phyloP scores from a whole-genome alignment of 495 filamentous ascomycete species.

The Pyrenula aspistea region DNA sequence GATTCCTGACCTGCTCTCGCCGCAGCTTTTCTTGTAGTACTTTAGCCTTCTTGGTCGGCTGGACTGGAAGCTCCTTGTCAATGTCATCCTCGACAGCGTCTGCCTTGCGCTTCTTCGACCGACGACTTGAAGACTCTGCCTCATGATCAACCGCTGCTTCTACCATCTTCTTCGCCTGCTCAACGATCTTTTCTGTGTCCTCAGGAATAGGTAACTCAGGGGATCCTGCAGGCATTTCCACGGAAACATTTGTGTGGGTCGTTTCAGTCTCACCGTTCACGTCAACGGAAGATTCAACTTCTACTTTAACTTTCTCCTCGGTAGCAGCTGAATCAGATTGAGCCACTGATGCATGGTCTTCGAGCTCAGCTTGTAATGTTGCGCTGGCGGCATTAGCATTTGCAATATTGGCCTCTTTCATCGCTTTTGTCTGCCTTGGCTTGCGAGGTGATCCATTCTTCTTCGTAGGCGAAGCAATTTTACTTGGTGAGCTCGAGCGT shows the following conservation, averaged over 20 bases:
- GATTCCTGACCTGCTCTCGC: constrained; percentile 70
- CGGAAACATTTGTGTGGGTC: constrained; percentile 62
- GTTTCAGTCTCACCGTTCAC: constrained; percentile 48
- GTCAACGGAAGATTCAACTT: constrained; percentile 47
- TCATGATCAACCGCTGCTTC: constrained; percentile 48
- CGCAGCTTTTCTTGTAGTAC: constrained; percentile 62
- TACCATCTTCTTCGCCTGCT: constrained; percentile 82
- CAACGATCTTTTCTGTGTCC: constrained; percentile 69
- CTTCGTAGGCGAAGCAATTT: constrained; percentile 29
- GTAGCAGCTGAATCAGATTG: constrained; percentile 15
- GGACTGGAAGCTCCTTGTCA: constrained; percentile 31
- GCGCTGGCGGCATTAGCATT: constrained; percentile 35
- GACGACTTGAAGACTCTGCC: constrained; percentile 29
- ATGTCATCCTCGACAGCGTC: constrained; percentile 53
- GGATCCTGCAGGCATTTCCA: constrained; percentile 58
- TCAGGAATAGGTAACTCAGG: constrained; percentile 62
- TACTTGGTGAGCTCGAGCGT: constrained; percentile 48
- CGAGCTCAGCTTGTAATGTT: constrained; percentile 35
- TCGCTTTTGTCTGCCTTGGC: constrained; percentile 46
- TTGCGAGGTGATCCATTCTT: constrained; percentile 59
- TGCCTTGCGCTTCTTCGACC: constrained; percentile 64
- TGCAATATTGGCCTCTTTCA: constrained; percentile 35
- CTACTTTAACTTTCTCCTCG: constrained; percentile 49
- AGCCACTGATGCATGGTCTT: constrained; percentile 25
- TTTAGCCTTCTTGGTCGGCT: constrained; percentile 61